Base-by-base conservation (phyloP, 2,329 filamentous ascomycete genomes). In the Colletotrichum plurivorum region DNA sequence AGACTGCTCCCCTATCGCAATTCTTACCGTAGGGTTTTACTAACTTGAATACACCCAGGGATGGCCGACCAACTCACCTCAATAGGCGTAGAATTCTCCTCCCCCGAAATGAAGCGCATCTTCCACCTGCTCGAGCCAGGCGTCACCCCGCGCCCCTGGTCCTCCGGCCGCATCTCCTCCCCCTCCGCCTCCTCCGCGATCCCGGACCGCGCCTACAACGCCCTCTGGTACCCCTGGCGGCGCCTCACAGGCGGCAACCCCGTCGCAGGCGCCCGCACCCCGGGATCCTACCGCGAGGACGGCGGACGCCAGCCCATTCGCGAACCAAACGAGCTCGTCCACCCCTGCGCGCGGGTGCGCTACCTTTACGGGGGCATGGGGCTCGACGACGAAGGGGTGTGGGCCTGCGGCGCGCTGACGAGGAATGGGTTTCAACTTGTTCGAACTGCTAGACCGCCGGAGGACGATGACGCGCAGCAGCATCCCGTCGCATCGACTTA, bases 301-400 rank as follows among this genome's bases (percentile, higher is more conserved):
- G 67, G 67, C 18, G 45, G 43, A 12, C 48, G 57, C 18, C 5
- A 10, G 5, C 3, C 15, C 10, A 61, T 68, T 10, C 55, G 27
- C 13, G 16, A 48, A 3, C 57, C 78, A 1, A 71, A 75, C 53
- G 77, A 80, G 63, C 72, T 73, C 12, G 73, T 79, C 3, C 78
- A 80, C 59, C 74, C 76, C 7, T 77, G 71, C 9, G 78, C 78
- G 0, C 75, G 78, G 4, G 74, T 79, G 36, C 74, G 78, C n/a
- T 77, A 78, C 61, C 75, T 76, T 9, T 75, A 73, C 48, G 67
- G 73, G 6, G 78, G 78, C 0, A 67, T 70, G 2, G 76, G 76
- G 8, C 73, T 78, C 48, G 71, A 78, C 51, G 77, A 79, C 60
- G 71, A 69, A 8, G 76, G 72, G 9, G 62, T 63, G 4, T 79